Evolutionary conservation across 1,284 basidiomycete species (phyloP), one percentile per base, ranked within the genome.

Genomic region (Caloboletus inedulis): DNA sequence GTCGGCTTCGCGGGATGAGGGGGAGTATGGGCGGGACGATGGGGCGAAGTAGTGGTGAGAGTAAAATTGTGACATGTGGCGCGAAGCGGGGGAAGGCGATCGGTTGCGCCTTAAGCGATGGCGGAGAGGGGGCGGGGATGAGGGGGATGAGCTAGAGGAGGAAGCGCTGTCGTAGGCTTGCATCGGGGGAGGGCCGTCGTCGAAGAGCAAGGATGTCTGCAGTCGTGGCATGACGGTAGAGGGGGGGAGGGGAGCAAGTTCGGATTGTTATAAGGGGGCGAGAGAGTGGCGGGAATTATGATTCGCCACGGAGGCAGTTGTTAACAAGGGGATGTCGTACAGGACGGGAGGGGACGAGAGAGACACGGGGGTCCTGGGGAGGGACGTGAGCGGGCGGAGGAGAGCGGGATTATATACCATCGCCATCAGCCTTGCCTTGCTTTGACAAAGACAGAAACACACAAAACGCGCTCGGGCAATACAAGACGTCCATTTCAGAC

Each of bases 1-100:
- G 69, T 85, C 82, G 3, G 64, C 63, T 37, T 69, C 64, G 35
- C 67, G 69, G 0, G 65, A 64, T 1, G 69, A 67, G 0, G 65
- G 65, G 5, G 68, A 68, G 54, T 66, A 66, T 1, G 68, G 61
- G 8, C 65, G 66, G 1, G 61, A 35, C 1, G 52, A 51, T 25
- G 62, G 41, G 1, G 44, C 12, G 34, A 59, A 53, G 4, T 43
- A 43, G 49, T 44, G 37, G 39, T 44, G 55, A 13, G 47, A 21
- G 29, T 51, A 52, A 25, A 25, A 48, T 6, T 58, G 50, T 0
- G 47, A 47, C 23, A 41, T 30, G 51, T 63, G 34, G 46, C 25
- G 55, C 2, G 60, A 33, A 3, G 61, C n/a, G 12, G 67, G 66
- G 0, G 66, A 63, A 0, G 67, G 64, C 0, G 65, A 68, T 36